phyloP scores from a whole-genome alignment of 2,329 filamentous ascomycete genomes.

The Dactylellina haptotyla region DNA sequence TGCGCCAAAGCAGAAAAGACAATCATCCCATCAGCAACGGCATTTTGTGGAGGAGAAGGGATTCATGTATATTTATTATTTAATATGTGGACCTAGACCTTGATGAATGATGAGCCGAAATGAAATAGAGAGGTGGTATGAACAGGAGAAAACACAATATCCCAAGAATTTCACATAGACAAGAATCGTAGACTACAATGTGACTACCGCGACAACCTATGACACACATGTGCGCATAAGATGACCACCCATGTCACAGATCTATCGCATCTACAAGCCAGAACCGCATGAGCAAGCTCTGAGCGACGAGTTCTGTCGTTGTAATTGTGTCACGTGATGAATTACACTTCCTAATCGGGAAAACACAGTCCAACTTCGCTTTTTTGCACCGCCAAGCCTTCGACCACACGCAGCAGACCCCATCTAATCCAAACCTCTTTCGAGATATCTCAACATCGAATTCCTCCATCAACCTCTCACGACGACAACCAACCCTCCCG shows the following conservation, averaged over 20 bases:
- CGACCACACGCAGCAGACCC: constrained; percentile 62
- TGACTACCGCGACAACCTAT: too few species aligned
- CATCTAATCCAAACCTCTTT: constrained; percentile 61
- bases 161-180: neutral
- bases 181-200: neutral
- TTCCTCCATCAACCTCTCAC: constrained; percentile 57
- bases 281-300: neutral
- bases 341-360: constrained; percentile 38
- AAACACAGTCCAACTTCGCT: constrained; percentile 47
- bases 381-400: constrained; percentile 43
- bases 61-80: constrained; percentile 38
- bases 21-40: too few species aligned
- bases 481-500: constrained; percentile 60
- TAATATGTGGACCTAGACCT: constrained; percentile 19
- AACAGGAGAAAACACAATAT: constrained; percentile 5
- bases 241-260: neutral
- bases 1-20: too few species aligned
- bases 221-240: neutral
- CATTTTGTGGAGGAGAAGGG: neutral
- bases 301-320: neutral
- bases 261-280: neutral
- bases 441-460: constrained; percentile 64
- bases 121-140: constrained; percentile 32
- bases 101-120: constrained; percentile 22
- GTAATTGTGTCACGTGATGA: constrained; percentile 29